Evolutionary conservation across 768 basidiomycete species (phyloP), one percentile per base, ranked within the genome.

Genomic region (Calocybe gangraenosa): DNA sequence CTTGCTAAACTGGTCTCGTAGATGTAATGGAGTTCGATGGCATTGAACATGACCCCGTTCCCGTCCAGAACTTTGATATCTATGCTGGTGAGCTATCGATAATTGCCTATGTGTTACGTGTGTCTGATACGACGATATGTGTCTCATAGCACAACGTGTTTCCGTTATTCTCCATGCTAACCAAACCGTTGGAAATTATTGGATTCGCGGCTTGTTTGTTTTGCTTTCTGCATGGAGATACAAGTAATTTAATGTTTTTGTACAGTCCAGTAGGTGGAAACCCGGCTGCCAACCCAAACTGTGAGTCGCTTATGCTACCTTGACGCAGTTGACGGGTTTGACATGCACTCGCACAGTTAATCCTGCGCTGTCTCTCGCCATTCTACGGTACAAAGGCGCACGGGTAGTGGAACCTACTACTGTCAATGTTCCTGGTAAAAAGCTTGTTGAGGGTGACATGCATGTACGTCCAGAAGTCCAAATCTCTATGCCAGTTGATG

Each of bases 111-210:
- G 14, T n/a, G 34, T 35, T 5, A 14, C 17, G 13, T 35, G 7
- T 18, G n/a, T 35, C 13, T 35, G 5, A 35, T 35, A 7, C 5
- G 14, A 14, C 34, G 14, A 18, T 6, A n/a, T n/a, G n/a, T n/a
- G n/a, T n/a, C n/a, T 35, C n/a, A 7, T n/a, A 35, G 14, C 13
- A 18, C 34, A 18, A 18, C 13, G 13, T 35, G 34, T 35, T 5
- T 31, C 11, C 11, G 15, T 40, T 17, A 47, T 55, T 50, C 40
- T 58, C 38, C 59, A 55, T n/a, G 71, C 74, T 19, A 63, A 72
- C 52, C 69, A 74, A 46, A 53, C 65, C 1, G 57, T 74, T 1
- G 66, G 41, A 3, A 76, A 75, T 56, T 76, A 75, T 55, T 74
- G 72, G 62, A 58, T 73, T 51, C 65, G 61, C 42, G 63, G 56